A percentile compares a stretch with the other conserved stretches of the same genome.
phyloP scores from a whole-genome alignment of 495 filamentous ascomycete species.

The Melanomma pulvis-pyrius region DNA sequence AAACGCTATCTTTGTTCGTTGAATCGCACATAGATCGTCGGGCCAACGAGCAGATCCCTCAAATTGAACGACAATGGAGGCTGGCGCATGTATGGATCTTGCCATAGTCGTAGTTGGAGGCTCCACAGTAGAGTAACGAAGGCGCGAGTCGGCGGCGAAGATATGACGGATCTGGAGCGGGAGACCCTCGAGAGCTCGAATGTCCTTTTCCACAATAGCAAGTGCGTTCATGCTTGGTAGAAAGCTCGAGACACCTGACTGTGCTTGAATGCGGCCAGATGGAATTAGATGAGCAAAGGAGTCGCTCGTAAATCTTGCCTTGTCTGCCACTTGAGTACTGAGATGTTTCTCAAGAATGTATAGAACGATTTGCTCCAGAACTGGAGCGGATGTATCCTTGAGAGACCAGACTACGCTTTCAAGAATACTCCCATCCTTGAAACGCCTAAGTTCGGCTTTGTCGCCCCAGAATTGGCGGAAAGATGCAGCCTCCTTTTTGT shows the following conservation, averaged over 20 bases:
- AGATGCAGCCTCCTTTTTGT: slow-evolving; percentile 66
- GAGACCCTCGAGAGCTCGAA: slow-evolving; percentile 74
- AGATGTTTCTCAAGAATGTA: slow-evolving; percentile 73
- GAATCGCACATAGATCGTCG: slow-evolving; percentile 84
- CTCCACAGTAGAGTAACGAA: slow-evolving; percentile 72
- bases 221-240: slow-evolving; percentile 64
- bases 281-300: slow-evolving; percentile 61
- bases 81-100: slow-evolving; percentile 49
- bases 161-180: slow-evolving; percentile 81
- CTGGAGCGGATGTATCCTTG: slow-evolving; percentile 58
- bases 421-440: slow-evolving; percentile 71
- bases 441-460: slow-evolving; percentile 72
- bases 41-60: slow-evolving; percentile 95
- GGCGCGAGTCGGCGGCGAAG: slow-evolving; percentile 66
- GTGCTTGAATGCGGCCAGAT: slow-evolving; percentile 27
- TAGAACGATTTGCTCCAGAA: slow-evolving; percentile 77
- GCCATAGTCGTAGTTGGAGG: slow-evolving; percentile 44
- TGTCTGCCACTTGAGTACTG: slow-evolving; percentile 51
- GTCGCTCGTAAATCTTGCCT: slow-evolving; percentile 63
- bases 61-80: slow-evolving; percentile 81
- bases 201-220: slow-evolving; percentile 67
- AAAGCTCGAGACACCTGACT: slow-evolving; percentile 55
- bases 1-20: slow-evolving; percentile 91
- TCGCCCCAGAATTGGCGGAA: slow-evolving; percentile 80
- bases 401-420: slow-evolving; percentile 82